Evolutionary conservation across 495 filamentous ascomycete genomes (phyloP).

Genomic region (Evernia prunastri): DNA sequence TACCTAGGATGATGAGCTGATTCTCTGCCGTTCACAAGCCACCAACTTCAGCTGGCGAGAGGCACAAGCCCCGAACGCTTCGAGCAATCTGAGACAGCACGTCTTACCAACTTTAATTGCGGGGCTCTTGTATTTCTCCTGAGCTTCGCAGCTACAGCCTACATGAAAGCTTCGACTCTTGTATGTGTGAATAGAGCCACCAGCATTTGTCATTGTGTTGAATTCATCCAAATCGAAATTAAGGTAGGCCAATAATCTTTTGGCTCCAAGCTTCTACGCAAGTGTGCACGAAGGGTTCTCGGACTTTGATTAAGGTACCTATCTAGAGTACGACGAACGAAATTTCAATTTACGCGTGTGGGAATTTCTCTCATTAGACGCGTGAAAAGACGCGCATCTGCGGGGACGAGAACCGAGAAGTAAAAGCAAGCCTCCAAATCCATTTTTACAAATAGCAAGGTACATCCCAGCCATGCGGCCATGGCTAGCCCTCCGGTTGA

Average conservation of each 20-base stretch:
- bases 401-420: constrained; percentile 13
- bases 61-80: constrained; percentile 9
- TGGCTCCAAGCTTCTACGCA: neutral
- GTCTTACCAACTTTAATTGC: constrained; percentile 7
- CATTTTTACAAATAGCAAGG: constrained; percentile 15
- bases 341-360: constrained; percentile 14
- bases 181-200: neutral
- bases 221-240: neutral
- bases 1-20: neutral
- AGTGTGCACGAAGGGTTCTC: neutral
- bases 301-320: neutral
- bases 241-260: neutral
- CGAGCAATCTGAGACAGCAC: constrained; percentile 9
- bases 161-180: neutral
- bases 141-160: constrained; percentile 9
- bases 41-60: constrained; percentile 11
- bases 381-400: constrained; percentile 12
- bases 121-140: constrained; percentile 9
- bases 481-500: constrained; percentile 3
- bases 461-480: constrained; percentile 6
- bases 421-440: constrained; percentile 15
- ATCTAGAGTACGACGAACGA: too few relatives aligned
- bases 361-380: constrained; percentile 11
- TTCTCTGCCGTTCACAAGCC: constrained; percentile 11
- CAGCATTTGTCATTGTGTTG: neutral